Evolutionary conservation across 192 early-diverging fungal species (phyloP), one percentile per base, ranked within the genome.

Genomic region (Chytriomyces sp.): DNA sequence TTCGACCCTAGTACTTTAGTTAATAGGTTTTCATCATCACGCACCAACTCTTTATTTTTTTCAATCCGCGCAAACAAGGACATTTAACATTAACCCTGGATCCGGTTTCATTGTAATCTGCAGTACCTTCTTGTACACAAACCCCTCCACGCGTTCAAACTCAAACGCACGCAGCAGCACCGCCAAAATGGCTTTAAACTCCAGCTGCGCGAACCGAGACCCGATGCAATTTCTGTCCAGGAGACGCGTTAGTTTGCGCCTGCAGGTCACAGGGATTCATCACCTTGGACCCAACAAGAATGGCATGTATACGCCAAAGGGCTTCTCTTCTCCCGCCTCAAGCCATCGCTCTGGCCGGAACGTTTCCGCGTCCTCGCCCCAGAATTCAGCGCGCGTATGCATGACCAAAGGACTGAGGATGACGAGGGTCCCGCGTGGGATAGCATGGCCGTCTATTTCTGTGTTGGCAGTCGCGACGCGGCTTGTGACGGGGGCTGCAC

Each of bases 201-300:
- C 62, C 19, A 64, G 25, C 52, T 49, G 12, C 2, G 62, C 62
- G 5, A 64, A 64, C 14, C 28, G 14, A 34, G 33, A 44, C 26
- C 62, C 62, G 39, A 64, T 64, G 62, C 62, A 64, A 28, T 64
- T 64, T 38, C 62, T n/a, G n/a, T n/a, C n/a, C n/a, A n/a, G n/a
- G n/a, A n/a, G n/a, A n/a, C n/a, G n/a, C n/a, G n/a, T n/a, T n/a
- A n/a, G n/a, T n/a, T n/a, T n/a, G n/a, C n/a, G n/a, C n/a, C n/a
- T n/a, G n/a, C n/a, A n/a, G n/a, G n/a, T n/a, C n/a, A n/a, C n/a
- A n/a, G n/a, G n/a, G n/a, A n/a, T n/a, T n/a, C n/a, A n/a, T n/a
- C n/a, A n/a, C n/a, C n/a, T n/a, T n/a, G n/a, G n/a, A n/a, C n/a
- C n/a, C n/a, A n/a, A 49, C n/a, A 49, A n/a, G 44, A 49, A 49